Base-by-base conservation (phyloP, 2,329 filamentous ascomycete species). In the Purpureocillium lavendulum region DNA sequence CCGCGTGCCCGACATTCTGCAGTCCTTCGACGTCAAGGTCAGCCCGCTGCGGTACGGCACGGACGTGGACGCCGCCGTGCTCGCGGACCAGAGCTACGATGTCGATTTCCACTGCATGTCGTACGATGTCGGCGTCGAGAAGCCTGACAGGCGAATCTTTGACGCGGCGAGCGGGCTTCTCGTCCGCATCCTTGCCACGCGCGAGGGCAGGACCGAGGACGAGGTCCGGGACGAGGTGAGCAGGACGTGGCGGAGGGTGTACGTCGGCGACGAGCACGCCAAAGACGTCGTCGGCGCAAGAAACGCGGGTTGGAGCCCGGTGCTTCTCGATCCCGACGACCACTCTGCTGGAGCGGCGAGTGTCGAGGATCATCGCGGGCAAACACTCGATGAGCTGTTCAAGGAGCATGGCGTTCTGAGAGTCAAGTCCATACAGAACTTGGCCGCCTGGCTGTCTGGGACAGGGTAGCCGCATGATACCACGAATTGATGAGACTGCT, bases 101-200 rank as follows among this genome's bases (percentile, higher is more conserved):
- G 58, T 82, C 33, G 69, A 74, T 49, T 80, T 82, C 44, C 64
- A 73, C 7, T 72, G 74, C 43, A 68, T 80, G 53, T 82, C 77
- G 14, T 83, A 82, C 46, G 76, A 82, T 48, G 71, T 75, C 4
- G 78, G 77, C 0, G 52, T 59, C 17, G 73, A 75, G 46, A 84
- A 84, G 53, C 80, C 80, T 0, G 63, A 77, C 38, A 45, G 42
- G 8, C 47, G 52, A 3, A 79, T 83, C 2, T 84, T 82, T 44
- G 54, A 62, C 1, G 69, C 74, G 0, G 78, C 76, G 0, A 63
- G 68, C 33, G 45, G 53, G 1, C 59, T 76, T 61, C 51, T 70
- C 13, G 39, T 43, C 3, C 45, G 54, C 4, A 49, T 59, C 8
- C 40, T 67, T 11, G 44, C 44, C 14, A 18, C 38, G 12, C 42